Percentiles rank a stretch among this genome's conserved stretches.
Evolutionary conservation across 164 flowering plant genomes (phyloP).

Genomic region (Sextonia rubra): DNA sequence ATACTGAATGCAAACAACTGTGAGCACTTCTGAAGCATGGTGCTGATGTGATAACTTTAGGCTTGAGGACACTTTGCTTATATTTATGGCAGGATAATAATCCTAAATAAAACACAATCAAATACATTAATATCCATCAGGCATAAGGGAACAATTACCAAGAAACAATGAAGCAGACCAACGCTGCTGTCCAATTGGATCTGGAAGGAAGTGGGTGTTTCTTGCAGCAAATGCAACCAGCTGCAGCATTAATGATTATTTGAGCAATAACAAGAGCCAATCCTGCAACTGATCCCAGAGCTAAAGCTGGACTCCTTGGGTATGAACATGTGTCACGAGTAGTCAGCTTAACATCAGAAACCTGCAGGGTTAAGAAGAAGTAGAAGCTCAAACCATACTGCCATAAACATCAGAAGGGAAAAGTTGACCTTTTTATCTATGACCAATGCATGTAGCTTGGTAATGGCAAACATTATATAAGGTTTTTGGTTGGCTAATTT

Average conservation of each 20-base stretch:
- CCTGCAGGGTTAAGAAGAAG: constrained; percentile 36
- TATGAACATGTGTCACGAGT: constrained; percentile 41
- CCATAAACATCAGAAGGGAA: neutral
- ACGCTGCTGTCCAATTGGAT: constrained; percentile 59
- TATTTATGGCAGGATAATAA: neutral
- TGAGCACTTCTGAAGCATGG: too few species aligned
- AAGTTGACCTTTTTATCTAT: neutral
- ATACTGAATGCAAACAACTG: too few species aligned
- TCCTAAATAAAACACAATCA: neutral
- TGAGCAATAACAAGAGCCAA: constrained; percentile 67
- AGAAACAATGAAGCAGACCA: constrained; percentile 66
- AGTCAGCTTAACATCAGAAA: constrained; percentile 42
- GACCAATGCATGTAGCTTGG: neutral
- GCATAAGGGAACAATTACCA: constrained; percentile 43
- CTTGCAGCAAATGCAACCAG: constrained; percentile 82
- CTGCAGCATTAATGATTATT: constrained; percentile 49
- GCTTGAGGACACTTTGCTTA: neutral
- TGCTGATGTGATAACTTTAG: neutral
- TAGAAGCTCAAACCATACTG: constrained; percentile 6
- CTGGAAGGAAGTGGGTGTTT: constrained; percentile 43
- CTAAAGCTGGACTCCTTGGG: constrained; percentile 79
- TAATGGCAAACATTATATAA: neutral
- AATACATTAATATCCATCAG: neutral
- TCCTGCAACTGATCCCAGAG: constrained; percentile 73
- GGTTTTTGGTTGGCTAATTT: too few species aligned